These are phyloP conservation scores for Alectoria sarmentosa DNA, from an alignment of 495 filamentous ascomycete species.

Conservation along the genomic window DNA sequence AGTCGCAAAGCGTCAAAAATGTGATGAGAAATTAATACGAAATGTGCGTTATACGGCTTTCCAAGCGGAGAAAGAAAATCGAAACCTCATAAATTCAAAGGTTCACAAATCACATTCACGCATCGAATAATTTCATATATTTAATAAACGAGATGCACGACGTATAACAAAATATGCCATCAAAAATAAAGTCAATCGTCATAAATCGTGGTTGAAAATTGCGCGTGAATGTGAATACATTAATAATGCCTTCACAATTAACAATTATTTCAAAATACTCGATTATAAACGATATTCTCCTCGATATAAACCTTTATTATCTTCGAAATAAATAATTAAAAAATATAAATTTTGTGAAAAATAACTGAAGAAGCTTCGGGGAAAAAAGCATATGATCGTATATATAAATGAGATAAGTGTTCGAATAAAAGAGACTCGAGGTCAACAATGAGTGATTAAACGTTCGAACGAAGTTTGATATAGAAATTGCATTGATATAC, in stretches of 20 bases:
- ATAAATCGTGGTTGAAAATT: neutral
- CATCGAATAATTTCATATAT: neutral
- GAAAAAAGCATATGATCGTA: neutral
- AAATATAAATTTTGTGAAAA: neutral
- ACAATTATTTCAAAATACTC: neutral
- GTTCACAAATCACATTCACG: neutral
- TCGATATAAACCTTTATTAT: neutral
- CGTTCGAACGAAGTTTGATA: neutral
- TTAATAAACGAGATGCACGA: neutral
- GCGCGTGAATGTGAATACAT: neutral
- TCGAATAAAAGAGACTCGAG: neutral
- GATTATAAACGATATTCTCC: neutral
- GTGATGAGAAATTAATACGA: neutral
- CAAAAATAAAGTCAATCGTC: neutral
- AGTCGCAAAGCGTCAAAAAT: neutral
- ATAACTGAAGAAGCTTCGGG: neutral
- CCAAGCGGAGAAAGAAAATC: neutral
- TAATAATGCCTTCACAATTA: neutral
- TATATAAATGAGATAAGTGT: neutral
- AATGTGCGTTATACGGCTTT: neutral
- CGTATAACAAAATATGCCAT: neutral
- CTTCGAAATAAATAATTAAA: neutral
- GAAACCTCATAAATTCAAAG: neutral
- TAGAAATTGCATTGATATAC: neutral
- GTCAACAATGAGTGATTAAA: neutral